Evolutionary conservation across 371 early-diverging fungal species (phyloP), one percentile per base, ranked within the genome.

Genomic region (Mortierella sp.): DNA sequence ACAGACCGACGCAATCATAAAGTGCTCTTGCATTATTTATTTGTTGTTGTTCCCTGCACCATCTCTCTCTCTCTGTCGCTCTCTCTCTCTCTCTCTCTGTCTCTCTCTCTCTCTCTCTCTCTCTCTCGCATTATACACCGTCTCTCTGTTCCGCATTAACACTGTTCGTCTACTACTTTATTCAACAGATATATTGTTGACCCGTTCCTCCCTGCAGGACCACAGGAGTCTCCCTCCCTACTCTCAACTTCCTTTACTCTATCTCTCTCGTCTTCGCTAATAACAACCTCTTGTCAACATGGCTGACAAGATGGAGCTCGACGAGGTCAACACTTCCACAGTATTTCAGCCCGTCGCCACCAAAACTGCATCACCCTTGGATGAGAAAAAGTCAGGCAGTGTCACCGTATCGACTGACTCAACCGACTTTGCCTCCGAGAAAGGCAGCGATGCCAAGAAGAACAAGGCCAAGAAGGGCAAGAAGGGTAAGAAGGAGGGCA

Each of bases 251-350:
- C n/a, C 21, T 43, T 43, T 43, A 6, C 43, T 43, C 19, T 43
- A 6, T 9, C 43, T 43, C 43, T 6, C 30, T 39, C 42, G 28
- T 46, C 23, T 57, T 24, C 23, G 15, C 21, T 19, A 14, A 28
- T 42, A 30, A 15, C 44, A 41, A 15, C 43, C 57, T 34, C 48
- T 31, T 19, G 6, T 21, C 48, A 27, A 37, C 54, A 75, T 75
- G 76, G 60, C 76, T 42, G 76, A 67, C 26, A 71, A 73, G 59
- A 64, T 68, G 68, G 75, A 75, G 69, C 68, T 75, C 60, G 75
- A 73, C 23, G 56, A 67, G 64, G 47, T 75, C 52, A 31, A 64
- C n/a, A n/a, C 59, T 24, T 50, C 47, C 34, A 19, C 52, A n/a
- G 42, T 47, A 28, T 17, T 27, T 27, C 48, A 60, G 41, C 8